Conservation (phyloP, 192 early-diverging fungal species). For the Linnemannia exigua region DNA sequence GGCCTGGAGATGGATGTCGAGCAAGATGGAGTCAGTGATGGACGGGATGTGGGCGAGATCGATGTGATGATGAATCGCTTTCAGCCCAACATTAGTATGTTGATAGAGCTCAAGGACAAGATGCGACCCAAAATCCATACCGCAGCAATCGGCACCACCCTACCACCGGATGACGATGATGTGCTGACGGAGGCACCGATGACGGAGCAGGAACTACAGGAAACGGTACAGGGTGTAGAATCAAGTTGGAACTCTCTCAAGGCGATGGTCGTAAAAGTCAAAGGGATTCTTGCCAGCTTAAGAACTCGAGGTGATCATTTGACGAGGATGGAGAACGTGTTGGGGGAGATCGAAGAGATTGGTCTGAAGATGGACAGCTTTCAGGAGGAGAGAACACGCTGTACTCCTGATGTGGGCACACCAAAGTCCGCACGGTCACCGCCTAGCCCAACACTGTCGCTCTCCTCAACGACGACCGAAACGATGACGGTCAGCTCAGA, state of each 20-base stretch:
- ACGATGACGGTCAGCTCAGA: not conserved
- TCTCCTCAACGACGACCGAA: constrained; percentile 9
- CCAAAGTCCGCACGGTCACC: not conserved
- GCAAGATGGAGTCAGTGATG: constrained; percentile 48
- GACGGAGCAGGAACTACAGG: constrained; percentile 31
- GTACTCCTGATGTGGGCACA: not conserved
- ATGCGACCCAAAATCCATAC: constrained; percentile 23
- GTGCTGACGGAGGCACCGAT: not conserved
- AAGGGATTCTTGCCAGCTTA: constrained; percentile 58
- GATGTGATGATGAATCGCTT: constrained; percentile 59
- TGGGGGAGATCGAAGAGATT: constrained; percentile 37
- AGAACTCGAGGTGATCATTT: constrained; percentile 27
- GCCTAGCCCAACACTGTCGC: constrained; percentile 11
- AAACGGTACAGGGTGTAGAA: constrained; percentile 53
- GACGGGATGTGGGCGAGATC: constrained; percentile 53
- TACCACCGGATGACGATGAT: not conserved
- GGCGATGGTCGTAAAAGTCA: constrained; percentile 61
- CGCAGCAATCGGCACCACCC: constrained; percentile 14
- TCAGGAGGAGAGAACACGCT: constrained; percentile 13
- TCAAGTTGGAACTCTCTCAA: constrained; percentile 66
- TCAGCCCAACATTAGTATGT: constrained; percentile 56
- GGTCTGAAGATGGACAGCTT: constrained; percentile 21
- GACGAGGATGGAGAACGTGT: constrained; percentile 26
- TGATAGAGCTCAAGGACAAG: constrained; percentile 58
- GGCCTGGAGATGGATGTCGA: constrained; percentile 62